phyloP scores from a whole-genome alignment of 768 basidiomycete species.

The Tylopilus sp. region DNA sequence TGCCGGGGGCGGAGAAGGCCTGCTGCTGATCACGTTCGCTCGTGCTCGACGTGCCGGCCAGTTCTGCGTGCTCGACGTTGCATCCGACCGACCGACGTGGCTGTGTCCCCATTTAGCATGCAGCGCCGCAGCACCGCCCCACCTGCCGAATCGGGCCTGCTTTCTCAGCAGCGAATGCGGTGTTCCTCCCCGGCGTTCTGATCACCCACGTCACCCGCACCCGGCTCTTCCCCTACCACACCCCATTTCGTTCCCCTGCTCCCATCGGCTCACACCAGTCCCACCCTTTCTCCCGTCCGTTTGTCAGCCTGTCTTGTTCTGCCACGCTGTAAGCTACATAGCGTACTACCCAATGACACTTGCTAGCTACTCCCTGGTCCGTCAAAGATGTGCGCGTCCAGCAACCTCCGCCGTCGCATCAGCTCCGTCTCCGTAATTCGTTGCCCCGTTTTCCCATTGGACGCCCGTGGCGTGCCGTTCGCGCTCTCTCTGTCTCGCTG shows the following conservation, averaged over 20 bases:
- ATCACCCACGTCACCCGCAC: constrained; percentile 6
- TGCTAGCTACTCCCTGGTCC: constrained; percentile 9
- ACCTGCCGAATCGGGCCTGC: constrained; percentile 13
- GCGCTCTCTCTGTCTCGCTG: constrained; percentile 26
- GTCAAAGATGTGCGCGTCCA: constrained; percentile 68
- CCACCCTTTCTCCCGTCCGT: background rate
- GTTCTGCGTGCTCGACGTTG: constrained; percentile 27
- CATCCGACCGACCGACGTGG: constrained; percentile 33
- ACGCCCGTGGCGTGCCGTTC: constrained; percentile 25
- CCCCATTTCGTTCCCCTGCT: background rate
- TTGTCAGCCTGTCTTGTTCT: background rate
- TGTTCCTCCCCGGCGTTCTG: constrained; percentile 13
- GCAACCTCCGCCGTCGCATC: constrained; percentile 71
- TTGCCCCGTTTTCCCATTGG: constrained; percentile 51
- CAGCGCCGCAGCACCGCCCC: constrained; percentile 36
- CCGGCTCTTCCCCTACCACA: background rate
- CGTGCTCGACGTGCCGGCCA: constrained; percentile 4
- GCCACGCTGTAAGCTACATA: background rate
- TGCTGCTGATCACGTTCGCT: constrained; percentile 9
- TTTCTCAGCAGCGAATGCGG: constrained; percentile 24
- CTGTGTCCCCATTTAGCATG: constrained; percentile 33
- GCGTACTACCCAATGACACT: background rate
- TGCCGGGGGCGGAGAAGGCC: constrained; percentile 10
- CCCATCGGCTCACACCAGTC: constrained; percentile 1
- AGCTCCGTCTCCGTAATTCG: constrained; percentile 76